Conservation (phyloP, 352 stramenopile species). For the Globisporangium abappressorium region DNA sequence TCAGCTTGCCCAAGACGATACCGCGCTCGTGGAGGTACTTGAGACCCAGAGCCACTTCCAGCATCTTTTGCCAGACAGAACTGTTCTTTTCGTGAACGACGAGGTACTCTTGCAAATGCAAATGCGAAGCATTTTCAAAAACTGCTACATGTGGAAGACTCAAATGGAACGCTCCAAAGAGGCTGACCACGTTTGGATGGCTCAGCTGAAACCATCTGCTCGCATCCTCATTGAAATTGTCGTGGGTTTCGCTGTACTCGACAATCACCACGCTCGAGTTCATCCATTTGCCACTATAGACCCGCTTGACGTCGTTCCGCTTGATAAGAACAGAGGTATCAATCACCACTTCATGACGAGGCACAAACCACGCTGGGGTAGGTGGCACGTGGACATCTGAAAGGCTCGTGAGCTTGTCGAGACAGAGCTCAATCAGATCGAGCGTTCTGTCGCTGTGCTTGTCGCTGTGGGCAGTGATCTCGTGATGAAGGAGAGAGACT, state of each 20-base stretch:
- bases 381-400: not conserved
- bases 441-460: constrained; percentile 10
- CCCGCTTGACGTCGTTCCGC: not conserved
- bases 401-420: constrained; percentile 2
- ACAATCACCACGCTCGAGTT: constrained; percentile 27
- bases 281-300: constrained; percentile 32
- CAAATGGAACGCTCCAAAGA: constrained; percentile 23
- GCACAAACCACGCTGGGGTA: constrained; percentile 46
- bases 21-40: constrained; percentile 26
- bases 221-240: constrained; percentile 1
- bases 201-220: constrained; percentile 35
- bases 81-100: not conserved
- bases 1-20: constrained; percentile 6
- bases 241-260: constrained; percentile 2
- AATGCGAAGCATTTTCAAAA: constrained; percentile 1
- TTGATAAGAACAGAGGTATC: constrained; percentile 48
- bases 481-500: constrained; percentile 7
- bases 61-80: constrained; percentile 7
- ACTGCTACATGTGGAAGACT: not conserved
- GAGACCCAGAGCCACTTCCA: constrained; percentile 28
- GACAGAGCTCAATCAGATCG: constrained; percentile 7
- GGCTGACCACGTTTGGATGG: constrained; percentile 18
- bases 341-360: constrained; percentile 69
- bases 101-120: constrained; percentile 4
- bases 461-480: constrained; percentile 10